Base-by-base conservation (phyloP, 805 yeast genomes). In the Candida glaebosa region DNA sequence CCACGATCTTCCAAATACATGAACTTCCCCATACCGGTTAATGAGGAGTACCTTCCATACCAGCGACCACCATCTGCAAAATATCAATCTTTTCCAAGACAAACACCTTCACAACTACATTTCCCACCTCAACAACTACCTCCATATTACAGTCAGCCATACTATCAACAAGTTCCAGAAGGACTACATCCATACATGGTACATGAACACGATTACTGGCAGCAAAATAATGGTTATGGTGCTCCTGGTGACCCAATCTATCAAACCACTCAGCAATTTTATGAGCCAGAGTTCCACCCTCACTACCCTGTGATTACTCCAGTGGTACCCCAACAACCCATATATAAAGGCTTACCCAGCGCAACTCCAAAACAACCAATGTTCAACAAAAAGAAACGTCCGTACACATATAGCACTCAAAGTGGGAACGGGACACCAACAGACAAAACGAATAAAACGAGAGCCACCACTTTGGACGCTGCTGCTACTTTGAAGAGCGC, bases 41-140 rank as follows among this genome's bases (percentile, higher is more conserved):
- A 45, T 8, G 61, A 57, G 12, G 59, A 56, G 16, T 54, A 46
- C 43, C 50, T 50, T 34, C 59, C 56, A 35, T 39, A 18, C 22
- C 41, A 26, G 12, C 57, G 45, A 18, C 58, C 63, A 19, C 30
- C 57, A n/a, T 52, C 58, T 12, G 63, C 62, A 12, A 58, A 57
- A 24, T 55, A 39, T 37, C 60, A 54, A 41, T 37, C 49, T 10
- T 58, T 57, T 40, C 45, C 54, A 2, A 45, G 53, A 33, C 17
- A 16, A 25, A 18, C 36, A 12, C 31, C 36, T 12, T n/a, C 37
- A n/a, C 36, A 37, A 39, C n/a, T 14, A 28, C 38, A 34, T 31
- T 28, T 25, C 20, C 24, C 18, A 22, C 37, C 26, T n/a, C 34
- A 28, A 18, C 37, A 35, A 20, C 25, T 34, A 7, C 31, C 33